Base-by-base conservation (phyloP, 129 eudicot genomes). In the Saussurea involucrata region DNA sequence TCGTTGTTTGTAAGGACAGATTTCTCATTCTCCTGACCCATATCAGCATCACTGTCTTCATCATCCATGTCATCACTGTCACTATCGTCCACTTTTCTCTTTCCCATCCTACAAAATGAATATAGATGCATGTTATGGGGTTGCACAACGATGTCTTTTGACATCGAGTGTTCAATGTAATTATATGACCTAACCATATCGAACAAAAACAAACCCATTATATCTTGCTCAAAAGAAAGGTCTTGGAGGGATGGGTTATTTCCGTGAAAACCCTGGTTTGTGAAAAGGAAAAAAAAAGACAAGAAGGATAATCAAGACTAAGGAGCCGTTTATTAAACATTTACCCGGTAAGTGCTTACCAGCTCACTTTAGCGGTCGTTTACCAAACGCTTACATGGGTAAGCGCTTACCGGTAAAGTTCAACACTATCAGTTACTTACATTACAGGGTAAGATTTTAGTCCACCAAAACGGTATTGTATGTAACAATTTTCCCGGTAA, bases 21-120 rank as follows among this genome's bases (percentile, higher is more conserved):
- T 68, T 88, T 86, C 81, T 86, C 93, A 83, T 82, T 82, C 66
- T 85, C 89, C 55, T 81, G 87, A n/a, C 74, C 82, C 28, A 75
- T 75, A 9, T 88, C 87, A 33, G 83, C 90, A 28, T 86, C 89
- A 10, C 85, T 84, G 68, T 82, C 87, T 34, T 88, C 92, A 77
- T 84, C 90, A 74, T 84, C 93, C 46, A 72, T 71, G 76, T 89
- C 89, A 44, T 89, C 92, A 74, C 88, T 90, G 79, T 95, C 98
- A 85, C 92, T 95, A 25, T 86, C 96, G 76, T 76, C 94, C 73
- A 88, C 33, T 81, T 82, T 91, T 72, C 96, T 84, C 96, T 95
- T 95, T 53, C 97, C 99, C 91, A 78, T 82, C 98, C 98, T 94
- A 74, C 69, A 68, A 67, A 76, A 71, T 36, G 27, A 73, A 20